Base-by-base conservation (phyloP, 2,329 filamentous ascomycete species). In the Botrytis byssoidea region DNA sequence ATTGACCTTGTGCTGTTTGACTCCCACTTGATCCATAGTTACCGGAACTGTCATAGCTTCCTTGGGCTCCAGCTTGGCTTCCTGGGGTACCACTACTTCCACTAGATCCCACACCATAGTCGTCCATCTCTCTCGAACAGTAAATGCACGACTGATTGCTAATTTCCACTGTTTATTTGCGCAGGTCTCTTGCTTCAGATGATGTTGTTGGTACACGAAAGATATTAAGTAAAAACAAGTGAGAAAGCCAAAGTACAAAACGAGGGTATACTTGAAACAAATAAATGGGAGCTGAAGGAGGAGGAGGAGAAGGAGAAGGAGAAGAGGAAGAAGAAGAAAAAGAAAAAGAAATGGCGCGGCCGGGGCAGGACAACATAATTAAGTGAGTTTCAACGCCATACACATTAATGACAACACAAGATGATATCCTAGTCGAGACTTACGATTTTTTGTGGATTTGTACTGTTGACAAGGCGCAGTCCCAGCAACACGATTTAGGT, bases 391-490 rank as follows among this genome's bases (percentile, higher is more conserved):
- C 68, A 72, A 35, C 20, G n/a, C n/a, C 46, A 55, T 51, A 37
- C 32, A 64, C 32, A 65, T 67, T 57, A 29, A 57, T 66, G 59
- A 66, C 60, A 55, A 72, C 60, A 64, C 60, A 51, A 72, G 61
- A 67, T 8, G 46, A 44, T 25, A 57, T 44, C 61, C 46, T 40
- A 29, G 46, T 37, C 46, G 12, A 37, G 70, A 72, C 46, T 64
- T 71, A 40, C 16, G 25, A 40, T 65, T 63, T 61, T 71, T 66
- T 57, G 70, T 71, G 70, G 70, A 71, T n/a, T 65, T 29, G 60
- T 57, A 32, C n/a, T 57, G 32, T 16, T 72, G 44, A 55, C 70
- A 66, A 66, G 70, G 70, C 70, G 70, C 70, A 72, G 70, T 72
- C 70, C 70, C 29, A 55, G 70, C 18, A 72, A 42, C 18, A 25